Evolutionary conservation across 2,329 filamentous ascomycete genomes (phyloP).

Genomic region (Leptographium galeiforme): DNA sequence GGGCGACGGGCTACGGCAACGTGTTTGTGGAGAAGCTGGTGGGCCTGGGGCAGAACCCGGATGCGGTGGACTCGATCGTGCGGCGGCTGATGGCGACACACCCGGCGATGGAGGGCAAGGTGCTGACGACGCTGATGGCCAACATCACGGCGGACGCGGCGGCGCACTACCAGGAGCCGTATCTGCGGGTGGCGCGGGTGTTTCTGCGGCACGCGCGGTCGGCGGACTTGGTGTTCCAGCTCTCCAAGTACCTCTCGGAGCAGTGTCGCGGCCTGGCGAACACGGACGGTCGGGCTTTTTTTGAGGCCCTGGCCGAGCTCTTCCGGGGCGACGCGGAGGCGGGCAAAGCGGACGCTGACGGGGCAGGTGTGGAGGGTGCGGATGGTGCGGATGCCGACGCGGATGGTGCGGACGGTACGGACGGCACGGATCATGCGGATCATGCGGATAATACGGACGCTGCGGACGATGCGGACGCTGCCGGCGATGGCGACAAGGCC

Average conservation of each 20-base stretch:
- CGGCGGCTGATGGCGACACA: slow-evolving; percentile 40
- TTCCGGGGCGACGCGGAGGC: slow-evolving; percentile 14
- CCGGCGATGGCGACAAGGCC: background rate
- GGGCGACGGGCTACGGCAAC: slow-evolving; percentile 20
- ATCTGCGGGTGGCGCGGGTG: slow-evolving; percentile 35
- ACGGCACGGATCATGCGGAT: background rate
- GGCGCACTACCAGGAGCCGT: slow-evolving; percentile 36
- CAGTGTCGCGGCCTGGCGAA: slow-evolving; percentile 32
- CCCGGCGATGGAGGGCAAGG: slow-evolving; percentile 32
- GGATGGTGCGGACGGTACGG: background rate
- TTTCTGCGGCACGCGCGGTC: slow-evolving; percentile 35
- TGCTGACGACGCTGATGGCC: slow-evolving; percentile 39
- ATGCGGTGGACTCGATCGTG: slow-evolving; percentile 42
- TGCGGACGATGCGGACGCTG: background rate
- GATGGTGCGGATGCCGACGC: background rate
- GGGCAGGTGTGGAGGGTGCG: background rate
- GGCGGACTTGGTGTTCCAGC: slow-evolving; percentile 19
- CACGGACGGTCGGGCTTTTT: slow-evolving; percentile 33
- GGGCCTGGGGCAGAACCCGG: slow-evolving; percentile 41
- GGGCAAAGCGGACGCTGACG: background rate
- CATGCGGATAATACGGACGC: background rate
- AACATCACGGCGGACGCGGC: slow-evolving; percentile 39
- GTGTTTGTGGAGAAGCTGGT: slow-evolving; percentile 56
- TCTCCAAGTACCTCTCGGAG: slow-evolving; percentile 28
- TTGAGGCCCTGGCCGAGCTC: slow-evolving; percentile 27